Conservation (phyloP, 1,284 basidiomycete species). For the Austroboletus rostrupii region DNA sequence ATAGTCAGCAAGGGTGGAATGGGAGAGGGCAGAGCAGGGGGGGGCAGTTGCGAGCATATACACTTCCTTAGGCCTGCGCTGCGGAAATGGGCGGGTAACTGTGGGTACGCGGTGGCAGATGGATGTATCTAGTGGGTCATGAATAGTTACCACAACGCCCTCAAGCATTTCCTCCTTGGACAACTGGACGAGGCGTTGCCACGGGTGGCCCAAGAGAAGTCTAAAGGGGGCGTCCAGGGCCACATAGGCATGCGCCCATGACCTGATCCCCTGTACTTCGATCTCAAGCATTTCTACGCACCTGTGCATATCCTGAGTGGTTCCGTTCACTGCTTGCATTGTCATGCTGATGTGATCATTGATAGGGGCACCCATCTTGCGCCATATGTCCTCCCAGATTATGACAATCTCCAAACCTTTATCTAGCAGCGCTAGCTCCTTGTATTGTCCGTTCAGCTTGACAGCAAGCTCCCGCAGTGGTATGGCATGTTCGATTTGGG, state of each 20-base stretch:
- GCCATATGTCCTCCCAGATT: constrained; percentile 2
- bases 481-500: constrained; percentile 2
- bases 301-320: constrained; percentile 3
- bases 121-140: constrained; percentile 5
- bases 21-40: no score
- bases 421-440: not conserved
- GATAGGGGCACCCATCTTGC: not conserved
- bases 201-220: constrained; percentile 18
- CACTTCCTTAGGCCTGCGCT: no score
- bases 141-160: constrained; percentile 2
- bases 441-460: not conserved
- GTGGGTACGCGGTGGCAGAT: not conserved
- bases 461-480: not conserved
- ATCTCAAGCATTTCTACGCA: constrained; percentile 16
- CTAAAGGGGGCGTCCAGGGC: constrained; percentile 16
- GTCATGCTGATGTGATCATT: not conserved
- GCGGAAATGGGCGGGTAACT: no score
- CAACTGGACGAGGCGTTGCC: constrained; percentile 11
- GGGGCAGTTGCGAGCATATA: no score
- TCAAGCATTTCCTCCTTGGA: not conserved
- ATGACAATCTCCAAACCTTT: constrained; percentile 10
- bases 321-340: constrained; percentile 22
- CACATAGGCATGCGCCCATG: constrained; percentile 21
- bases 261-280: constrained; percentile 10
- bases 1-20: not conserved